These are phyloP conservation scores for Sphaerosporella brunnea DNA, from an alignment of 495 filamentous ascomycete species.

Conservation along the genomic window DNA sequence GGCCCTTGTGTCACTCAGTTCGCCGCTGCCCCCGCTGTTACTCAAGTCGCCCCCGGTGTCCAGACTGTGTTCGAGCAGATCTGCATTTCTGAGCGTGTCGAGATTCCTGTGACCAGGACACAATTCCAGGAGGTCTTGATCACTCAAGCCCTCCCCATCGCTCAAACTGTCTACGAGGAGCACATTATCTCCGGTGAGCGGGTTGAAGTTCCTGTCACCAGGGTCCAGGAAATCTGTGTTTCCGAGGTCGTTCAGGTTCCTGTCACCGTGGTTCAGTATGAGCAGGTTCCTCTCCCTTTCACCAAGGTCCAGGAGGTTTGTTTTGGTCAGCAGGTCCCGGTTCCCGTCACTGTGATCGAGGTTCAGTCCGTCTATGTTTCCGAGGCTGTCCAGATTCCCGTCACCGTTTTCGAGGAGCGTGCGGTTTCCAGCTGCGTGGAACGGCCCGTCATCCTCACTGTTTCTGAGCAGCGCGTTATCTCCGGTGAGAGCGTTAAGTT, in stretches of 20 bases:
- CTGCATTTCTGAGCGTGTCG: constrained; percentile 7
- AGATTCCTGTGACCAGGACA: constrained; percentile 8
- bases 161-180: not conserved
- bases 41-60: not conserved
- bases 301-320: not conserved
- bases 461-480: not conserved
- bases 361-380: constrained; percentile 14
- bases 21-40: constrained; percentile 16
- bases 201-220: not conserved
- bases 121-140: not conserved
- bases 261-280: constrained; percentile 10
- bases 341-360: not conserved
- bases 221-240: constrained; percentile 9
- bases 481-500: not conserved
- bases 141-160: constrained; percentile 8
- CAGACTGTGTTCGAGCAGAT: constrained; percentile 14
- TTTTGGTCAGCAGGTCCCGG: not conserved
- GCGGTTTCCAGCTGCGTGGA: not conserved
- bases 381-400: constrained; percentile 4
- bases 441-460: constrained; percentile 1
- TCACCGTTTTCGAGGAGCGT: not conserved
- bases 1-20: constrained; percentile 11
- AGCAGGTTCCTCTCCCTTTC: not conserved
- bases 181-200: not conserved
- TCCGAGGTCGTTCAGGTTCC: constrained; percentile 13